phyloP scores from a whole-genome alignment of 192 early-diverging fungal species.

The Cladochytrium replicatum region DNA sequence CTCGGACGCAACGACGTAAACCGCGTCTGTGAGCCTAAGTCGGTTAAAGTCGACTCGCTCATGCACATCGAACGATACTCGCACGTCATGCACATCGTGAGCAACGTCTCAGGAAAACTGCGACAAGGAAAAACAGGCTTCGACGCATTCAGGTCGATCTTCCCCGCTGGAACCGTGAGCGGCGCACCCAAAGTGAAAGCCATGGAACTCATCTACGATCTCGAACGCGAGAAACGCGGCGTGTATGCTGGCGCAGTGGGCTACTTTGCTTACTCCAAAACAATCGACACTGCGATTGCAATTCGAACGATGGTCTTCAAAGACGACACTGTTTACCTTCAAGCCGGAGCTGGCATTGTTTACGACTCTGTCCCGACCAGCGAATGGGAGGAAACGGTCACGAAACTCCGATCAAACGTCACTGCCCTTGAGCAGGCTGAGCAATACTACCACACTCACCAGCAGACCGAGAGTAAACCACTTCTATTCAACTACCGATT shows the following conservation, averaged over 20 bases:
- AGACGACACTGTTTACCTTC: constrained; percentile 87
- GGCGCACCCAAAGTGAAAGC: constrained; percentile 98
- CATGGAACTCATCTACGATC: constrained; percentile 84
- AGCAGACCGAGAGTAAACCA: constrained; percentile 12
- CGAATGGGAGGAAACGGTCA: constrained; percentile 95
- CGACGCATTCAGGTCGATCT: constrained; percentile 95
- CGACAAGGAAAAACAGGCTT: constrained; percentile 81
- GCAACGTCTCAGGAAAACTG: constrained; percentile 82
- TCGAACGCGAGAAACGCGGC: constrained; percentile 89
- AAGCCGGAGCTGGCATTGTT: constrained; percentile 95
- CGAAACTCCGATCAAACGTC: constrained; percentile 88
- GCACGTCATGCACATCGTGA: constrained; percentile 99
- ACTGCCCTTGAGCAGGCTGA: constrained; percentile 82
- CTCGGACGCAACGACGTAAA: constrained; percentile 97
- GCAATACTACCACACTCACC: constrained; percentile 17
- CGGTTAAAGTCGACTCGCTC: constrained; percentile 89
- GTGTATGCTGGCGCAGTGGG: constrained; percentile 68
- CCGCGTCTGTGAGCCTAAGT: constrained; percentile 84
- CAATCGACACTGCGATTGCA: constrained; percentile 95
- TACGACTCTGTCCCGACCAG: constrained; percentile 83
- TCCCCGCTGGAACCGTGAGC: constrained; percentile 96
- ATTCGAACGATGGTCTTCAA: constrained; percentile 99
- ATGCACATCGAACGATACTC: constrained; percentile 96
- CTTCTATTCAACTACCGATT: background rate
- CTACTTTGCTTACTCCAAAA: constrained; percentile 87